Evolutionary conservation across 177 flowering plant genomes (phyloP).

Genomic region (Vitis hybrid): DNA sequence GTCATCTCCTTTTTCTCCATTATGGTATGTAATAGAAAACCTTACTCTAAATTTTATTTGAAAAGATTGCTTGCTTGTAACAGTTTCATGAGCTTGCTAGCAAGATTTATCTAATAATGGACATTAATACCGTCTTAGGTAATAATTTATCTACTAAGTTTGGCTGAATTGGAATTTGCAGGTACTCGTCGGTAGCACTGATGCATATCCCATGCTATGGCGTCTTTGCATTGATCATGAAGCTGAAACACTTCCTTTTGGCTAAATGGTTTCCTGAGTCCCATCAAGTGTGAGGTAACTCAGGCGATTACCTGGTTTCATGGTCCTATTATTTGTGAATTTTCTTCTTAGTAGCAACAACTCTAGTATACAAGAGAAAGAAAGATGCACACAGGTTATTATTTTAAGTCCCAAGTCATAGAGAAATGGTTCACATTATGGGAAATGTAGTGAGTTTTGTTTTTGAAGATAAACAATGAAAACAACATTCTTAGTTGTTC

Average conservation of each 20-base stretch:
- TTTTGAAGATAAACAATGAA: background rate
- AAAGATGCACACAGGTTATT: no score
- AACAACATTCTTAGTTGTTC: background rate
- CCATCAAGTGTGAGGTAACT: constrained; percentile 23
- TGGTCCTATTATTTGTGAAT: no score
- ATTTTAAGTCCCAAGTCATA: no score
- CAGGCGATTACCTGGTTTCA: background rate
- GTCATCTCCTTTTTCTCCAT: constrained; percentile 45
- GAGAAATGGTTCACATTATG: background rate
- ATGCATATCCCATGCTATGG: constrained; percentile 87
- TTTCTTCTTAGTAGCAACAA: no score
- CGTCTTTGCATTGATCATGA: constrained; percentile 56
- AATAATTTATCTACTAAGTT: background rate
- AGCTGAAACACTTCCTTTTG: constrained; percentile 56
- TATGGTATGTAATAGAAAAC: constrained; percentile 44
- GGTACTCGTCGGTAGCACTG: constrained; percentile 72
- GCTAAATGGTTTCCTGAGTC: constrained; percentile 51
- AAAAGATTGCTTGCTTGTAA: no score
- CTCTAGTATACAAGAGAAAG: no score
- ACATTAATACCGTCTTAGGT: no score
- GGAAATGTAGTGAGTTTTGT: background rate
- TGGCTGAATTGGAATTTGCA: constrained; percentile 26
- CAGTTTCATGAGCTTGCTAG: no score
- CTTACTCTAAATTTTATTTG: no score
- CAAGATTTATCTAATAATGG: no score